Evolutionary conservation across 148 eudicot genomes (phyloP).

Genomic region (Limonium bicolor): DNA sequence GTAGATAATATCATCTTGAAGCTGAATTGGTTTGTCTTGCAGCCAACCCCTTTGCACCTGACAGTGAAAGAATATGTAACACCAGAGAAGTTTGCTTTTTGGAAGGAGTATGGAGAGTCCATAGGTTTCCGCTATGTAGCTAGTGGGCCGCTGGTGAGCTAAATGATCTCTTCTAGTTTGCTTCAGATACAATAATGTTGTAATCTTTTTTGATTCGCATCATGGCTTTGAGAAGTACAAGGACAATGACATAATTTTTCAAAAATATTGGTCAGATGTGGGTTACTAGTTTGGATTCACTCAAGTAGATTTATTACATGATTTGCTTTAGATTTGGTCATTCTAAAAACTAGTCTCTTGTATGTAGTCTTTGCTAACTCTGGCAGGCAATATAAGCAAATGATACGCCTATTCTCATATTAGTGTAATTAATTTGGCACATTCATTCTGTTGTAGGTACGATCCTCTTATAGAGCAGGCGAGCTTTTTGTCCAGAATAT

Average conservation of each 20-base stretch:
- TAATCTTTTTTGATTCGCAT: not conserved
- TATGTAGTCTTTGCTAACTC: not conserved
- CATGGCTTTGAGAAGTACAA: not conserved
- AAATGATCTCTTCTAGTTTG: not conserved
- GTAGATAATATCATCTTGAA: no score
- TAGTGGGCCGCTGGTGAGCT: conserved; percentile 88
- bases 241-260: not conserved
- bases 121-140: conserved; percentile 95
- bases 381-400: not conserved
- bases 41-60: conserved; percentile 95
- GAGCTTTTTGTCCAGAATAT: conserved; percentile 27
- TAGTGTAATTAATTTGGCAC: no score
- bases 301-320: not conserved
- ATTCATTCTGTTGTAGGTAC: conserved; percentile 15
- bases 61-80: conserved; percentile 87
- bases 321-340: not conserved
- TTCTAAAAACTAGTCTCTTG: not conserved
- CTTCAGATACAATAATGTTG: not conserved
- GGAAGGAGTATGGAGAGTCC: conserved; percentile 91
- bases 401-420: not conserved
- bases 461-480: conserved; percentile 27
- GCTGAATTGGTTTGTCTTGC: no score
- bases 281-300: not conserved
- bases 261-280: not conserved
- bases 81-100: conserved; percentile 70